These are phyloP conservation scores for Monarda citriodora DNA, from an alignment of 305 asterid genomes.

Conservation along the genomic window DNA sequence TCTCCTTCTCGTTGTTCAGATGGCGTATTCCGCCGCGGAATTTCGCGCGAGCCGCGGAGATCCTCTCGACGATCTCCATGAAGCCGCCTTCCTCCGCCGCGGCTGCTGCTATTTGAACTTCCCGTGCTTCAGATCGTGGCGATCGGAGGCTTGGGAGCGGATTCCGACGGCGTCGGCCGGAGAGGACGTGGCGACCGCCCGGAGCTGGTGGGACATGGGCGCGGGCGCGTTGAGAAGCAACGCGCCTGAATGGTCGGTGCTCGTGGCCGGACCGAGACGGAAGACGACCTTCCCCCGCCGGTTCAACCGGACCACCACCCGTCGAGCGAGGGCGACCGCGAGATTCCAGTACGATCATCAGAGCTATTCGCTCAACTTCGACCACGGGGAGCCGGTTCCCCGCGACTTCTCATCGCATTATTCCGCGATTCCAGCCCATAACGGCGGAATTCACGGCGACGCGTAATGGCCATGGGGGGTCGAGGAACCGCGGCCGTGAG, in stretches of 20 bases:
- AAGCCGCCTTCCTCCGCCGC: conserved; percentile 30
- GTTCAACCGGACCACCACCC: conserved; percentile 32
- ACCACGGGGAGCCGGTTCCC: conserved; percentile 44
- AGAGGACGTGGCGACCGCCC: conserved; percentile 19
- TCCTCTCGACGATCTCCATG: conserved; percentile 32
- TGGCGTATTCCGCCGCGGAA: conserved; percentile 29
- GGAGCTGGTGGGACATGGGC: conserved; percentile 47
- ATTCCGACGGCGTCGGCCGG: conserved; percentile 25
- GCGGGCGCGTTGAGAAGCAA: conserved; percentile 40
- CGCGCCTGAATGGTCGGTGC: conserved; percentile 89
- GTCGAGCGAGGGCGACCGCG: conserved; percentile 25
- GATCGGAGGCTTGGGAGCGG: conserved; percentile 54
- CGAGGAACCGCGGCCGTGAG: not conserved
- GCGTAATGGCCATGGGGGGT: conserved; percentile 15
- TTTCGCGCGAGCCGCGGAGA: conserved; percentile 21
- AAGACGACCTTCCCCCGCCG: conserved; percentile 83
- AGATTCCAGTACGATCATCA: conserved; percentile 67
- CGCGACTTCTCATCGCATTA: conserved; percentile 62
- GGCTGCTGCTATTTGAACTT: conserved; percentile 50
- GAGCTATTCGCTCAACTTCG: conserved; percentile 81
- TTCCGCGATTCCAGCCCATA: conserved; percentile 39
- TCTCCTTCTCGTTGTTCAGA: not conserved
- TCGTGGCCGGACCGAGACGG: conserved; percentile 88
- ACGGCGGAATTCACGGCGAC: conserved; percentile 20
- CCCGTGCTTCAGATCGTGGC: conserved; percentile 39